These are phyloP conservation scores for Rhodotorula paludigena DNA, from an alignment of 768 basidiomycete species.

Conservation along the genomic window DNA sequence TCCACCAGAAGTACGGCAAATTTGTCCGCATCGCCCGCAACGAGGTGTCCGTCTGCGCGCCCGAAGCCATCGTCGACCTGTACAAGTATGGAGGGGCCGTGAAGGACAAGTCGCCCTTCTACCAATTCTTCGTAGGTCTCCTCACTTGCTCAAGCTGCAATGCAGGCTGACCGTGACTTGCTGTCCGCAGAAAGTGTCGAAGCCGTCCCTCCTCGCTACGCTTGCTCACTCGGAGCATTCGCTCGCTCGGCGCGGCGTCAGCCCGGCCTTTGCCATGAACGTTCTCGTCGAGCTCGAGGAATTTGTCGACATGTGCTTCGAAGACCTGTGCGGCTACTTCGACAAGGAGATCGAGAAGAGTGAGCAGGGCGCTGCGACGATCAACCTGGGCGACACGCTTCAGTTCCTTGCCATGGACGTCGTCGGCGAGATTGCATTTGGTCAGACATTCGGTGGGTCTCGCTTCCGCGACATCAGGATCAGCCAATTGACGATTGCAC, in stretches of 20 bases:
- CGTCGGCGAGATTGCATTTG: conserved; percentile 3
- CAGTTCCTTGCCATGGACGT: conserved; percentile 10
- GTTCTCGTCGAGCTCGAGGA: conserved; percentile 10
- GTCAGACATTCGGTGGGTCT: not conserved
- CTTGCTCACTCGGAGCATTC: not conserved
- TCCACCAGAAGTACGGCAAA: not conserved
- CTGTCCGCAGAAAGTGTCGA: not conserved
- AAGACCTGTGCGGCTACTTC: conserved; percentile 1
- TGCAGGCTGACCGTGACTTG: not conserved
- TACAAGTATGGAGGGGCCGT: not conserved
- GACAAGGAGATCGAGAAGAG: not conserved
- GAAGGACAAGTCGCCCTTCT: not conserved
- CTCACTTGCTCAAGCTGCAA: not conserved
- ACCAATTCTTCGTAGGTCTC: conserved; percentile 5
- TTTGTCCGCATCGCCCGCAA: conserved; percentile 5
- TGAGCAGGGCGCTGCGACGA: not conserved
- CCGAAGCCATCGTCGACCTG: not conserved
- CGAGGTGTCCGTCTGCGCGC: conserved; percentile 3
- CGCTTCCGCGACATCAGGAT: too few species aligned
- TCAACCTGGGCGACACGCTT: conserved; percentile 6
- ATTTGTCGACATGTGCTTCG: conserved; percentile 11
- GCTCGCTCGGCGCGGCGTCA: not conserved
- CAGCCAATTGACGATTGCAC: not conserved
- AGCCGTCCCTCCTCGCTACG: conserved; percentile 8
- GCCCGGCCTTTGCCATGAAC: conserved; percentile 18